These are phyloP conservation scores for Puya raimondii DNA, from an alignment of 176 grass and related monocot genomes.

Conservation along the genomic window DNA sequence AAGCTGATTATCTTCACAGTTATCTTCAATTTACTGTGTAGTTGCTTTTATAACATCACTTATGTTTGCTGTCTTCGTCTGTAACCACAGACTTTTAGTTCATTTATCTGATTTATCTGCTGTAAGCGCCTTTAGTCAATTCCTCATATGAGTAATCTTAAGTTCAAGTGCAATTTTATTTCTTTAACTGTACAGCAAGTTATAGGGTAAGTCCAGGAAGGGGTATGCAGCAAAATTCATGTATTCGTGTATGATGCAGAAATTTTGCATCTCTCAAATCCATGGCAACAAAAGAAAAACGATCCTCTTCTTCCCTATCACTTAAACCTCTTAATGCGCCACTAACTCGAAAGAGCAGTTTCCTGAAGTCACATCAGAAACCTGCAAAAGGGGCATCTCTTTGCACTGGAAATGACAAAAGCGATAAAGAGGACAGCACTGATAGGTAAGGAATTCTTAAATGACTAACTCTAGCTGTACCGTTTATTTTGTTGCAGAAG, in stretches of 20 bases:
- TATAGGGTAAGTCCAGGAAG: too few relatives aligned
- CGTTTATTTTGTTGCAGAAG: conserved; percentile 6
- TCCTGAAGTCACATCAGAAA: conserved; percentile 31
- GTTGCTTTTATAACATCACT: neutral
- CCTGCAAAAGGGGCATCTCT: conserved; percentile 19
- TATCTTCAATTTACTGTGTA: neutral
- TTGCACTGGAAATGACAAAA: conserved; percentile 9
- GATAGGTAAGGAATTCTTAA: conserved; percentile 32
- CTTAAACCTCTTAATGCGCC: conserved; percentile 32
- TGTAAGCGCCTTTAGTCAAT: too few relatives aligned
- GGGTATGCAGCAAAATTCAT: neutral
- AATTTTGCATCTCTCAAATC: conserved; percentile 40
- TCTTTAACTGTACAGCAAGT: too few relatives aligned
- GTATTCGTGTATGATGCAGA: conserved; percentile 27
- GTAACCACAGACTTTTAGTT: too few relatives aligned
- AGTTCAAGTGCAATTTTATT: too few relatives aligned
- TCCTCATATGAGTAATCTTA: too few relatives aligned
- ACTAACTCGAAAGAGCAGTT: conserved; percentile 29
- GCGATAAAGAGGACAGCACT: conserved; percentile 19
- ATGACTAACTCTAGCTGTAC: conserved; percentile 6
- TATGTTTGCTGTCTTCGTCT: neutral
- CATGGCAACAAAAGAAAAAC: conserved; percentile 28
- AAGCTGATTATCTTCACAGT: too few relatives aligned
- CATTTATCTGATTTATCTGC: too few relatives aligned
- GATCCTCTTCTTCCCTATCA: conserved; percentile 28